phyloP scores from a whole-genome alignment of 768 basidiomycete genomes.

The Tulasnella sp. region DNA sequence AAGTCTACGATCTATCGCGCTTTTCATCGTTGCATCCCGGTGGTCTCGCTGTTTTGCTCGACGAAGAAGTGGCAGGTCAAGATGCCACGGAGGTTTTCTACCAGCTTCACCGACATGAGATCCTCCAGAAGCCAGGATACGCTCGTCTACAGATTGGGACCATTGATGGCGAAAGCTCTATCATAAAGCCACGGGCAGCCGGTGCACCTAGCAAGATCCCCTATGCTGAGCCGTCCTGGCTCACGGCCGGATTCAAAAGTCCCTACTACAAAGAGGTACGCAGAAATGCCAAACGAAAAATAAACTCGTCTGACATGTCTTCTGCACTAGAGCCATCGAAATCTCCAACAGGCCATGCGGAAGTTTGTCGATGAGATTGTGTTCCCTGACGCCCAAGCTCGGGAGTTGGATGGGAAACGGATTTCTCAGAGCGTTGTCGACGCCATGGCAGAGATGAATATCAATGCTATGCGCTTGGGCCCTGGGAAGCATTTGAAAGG shows the following conservation, averaged over 20 bases:
- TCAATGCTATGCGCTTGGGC: conserved; percentile 83
- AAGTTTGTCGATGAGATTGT: conserved; percentile 67
- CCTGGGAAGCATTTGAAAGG: conserved; percentile 83
- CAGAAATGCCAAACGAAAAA: too few relatives aligned
- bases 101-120: conserved; percentile 71
- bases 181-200: conserved; percentile 40
- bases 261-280: conserved; percentile 55
- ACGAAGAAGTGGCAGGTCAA: conserved; percentile 40
- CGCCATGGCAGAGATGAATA: conserved; percentile 67
- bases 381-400: conserved; percentile 54
- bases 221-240: conserved; percentile 80
- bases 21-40: conserved; percentile 81
- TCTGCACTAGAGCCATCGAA: conserved; percentile 40
- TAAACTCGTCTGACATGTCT: background rate
- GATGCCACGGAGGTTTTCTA: conserved; percentile 75
- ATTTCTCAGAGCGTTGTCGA: conserved; percentile 77
- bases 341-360: conserved; percentile 64
- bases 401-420: conserved; percentile 79
- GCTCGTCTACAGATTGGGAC: conserved; percentile 55
- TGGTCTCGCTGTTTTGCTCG: conserved; percentile 32
- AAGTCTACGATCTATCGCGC: conserved; percentile 67
- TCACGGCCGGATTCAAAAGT: conserved; percentile 43
- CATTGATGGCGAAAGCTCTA: conserved; percentile 43
- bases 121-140: conserved; percentile 62
- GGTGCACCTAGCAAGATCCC: conserved; percentile 67